Percentiles rank a stretch among this genome's conserved stretches.
These are phyloP conservation scores for Claviceps capensis DNA, from an alignment of 2,329 filamentous ascomycete species.

Conservation along the genomic window DNA sequence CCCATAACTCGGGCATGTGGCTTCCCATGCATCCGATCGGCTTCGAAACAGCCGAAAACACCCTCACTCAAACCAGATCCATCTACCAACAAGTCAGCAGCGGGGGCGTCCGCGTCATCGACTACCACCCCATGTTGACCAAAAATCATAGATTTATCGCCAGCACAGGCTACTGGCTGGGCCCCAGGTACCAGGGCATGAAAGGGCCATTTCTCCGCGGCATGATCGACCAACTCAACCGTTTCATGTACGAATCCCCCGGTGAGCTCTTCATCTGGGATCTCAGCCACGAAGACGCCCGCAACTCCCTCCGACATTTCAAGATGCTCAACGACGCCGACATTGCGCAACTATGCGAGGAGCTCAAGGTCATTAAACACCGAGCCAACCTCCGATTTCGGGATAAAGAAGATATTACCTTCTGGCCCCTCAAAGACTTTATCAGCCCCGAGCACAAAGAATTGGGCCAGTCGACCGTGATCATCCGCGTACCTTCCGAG, in stretches of 20 bases:
- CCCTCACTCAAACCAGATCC: constrained; percentile 12
- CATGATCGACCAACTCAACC: constrained; percentile 17
- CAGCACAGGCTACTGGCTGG: constrained; percentile 10
- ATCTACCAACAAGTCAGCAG: constrained; percentile 14
- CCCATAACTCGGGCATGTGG: constrained; percentile 19
- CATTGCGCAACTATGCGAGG: constrained; percentile 8
- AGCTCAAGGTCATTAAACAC: constrained; percentile 12
- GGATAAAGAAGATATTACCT: constrained; percentile 13
- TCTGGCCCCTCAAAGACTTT: constrained; percentile 13
- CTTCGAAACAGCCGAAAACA: constrained; percentile 8
- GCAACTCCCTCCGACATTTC: constrained; percentile 1
- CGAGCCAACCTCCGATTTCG: constrained; percentile 8
- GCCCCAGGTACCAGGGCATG: constrained; percentile 11
- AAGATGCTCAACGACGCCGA: constrained; percentile 1
- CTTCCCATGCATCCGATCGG: constrained; percentile 2
- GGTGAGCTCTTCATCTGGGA: constrained; percentile 22
- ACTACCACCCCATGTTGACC: constrained; percentile 12
- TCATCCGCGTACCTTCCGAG: constrained; percentile 14
- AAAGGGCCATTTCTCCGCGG: constrained; percentile 13
- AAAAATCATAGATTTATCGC: constrained; percentile 7
- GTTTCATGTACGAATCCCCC: constrained; percentile 15
- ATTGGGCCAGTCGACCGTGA: constrained; percentile 12
- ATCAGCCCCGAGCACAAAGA: constrained; percentile 7
- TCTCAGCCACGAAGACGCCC: constrained; percentile 9
- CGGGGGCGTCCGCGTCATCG: constrained; percentile 18